These are phyloP conservation scores for Rhizopogon roseolus DNA, from an alignment of 768 basidiomycete species.

Conservation along the genomic window DNA sequence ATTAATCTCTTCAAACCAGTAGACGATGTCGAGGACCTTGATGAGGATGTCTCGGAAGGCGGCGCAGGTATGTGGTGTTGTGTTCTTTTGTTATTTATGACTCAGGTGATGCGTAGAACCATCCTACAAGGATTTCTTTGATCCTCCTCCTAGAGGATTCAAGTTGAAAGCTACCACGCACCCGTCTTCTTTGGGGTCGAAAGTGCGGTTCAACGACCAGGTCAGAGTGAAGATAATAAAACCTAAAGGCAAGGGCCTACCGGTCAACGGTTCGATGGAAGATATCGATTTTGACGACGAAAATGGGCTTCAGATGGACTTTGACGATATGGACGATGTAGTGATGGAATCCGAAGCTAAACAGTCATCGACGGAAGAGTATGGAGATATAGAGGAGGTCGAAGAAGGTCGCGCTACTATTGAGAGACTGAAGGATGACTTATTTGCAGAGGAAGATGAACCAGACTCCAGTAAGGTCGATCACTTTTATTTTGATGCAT, in stretches of 20 bases:
- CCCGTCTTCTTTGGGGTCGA: slow-evolving; percentile 14
- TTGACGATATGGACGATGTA: slow-evolving; percentile 34
- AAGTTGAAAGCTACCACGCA: slow-evolving; percentile 14
- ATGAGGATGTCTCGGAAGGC: slow-evolving; percentile 43
- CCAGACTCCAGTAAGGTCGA: not conserved
- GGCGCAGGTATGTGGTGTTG: slow-evolving; percentile 32
- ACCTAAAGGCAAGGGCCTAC: slow-evolving; percentile 60
- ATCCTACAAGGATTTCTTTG: slow-evolving; percentile 81
- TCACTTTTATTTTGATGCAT: not conserved
- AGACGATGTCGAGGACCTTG: slow-evolving; percentile 35
- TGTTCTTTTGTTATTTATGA: not conserved
- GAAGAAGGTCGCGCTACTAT: slow-evolving; percentile 46
- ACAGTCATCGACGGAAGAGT: slow-evolving; percentile 16
- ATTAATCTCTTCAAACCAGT: slow-evolving; percentile 69
- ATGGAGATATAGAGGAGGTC: slow-evolving; percentile 18
- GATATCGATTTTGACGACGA: slow-evolving; percentile 32
- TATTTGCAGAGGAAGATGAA: slow-evolving; percentile 68
- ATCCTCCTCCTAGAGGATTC: slow-evolving; percentile 45
- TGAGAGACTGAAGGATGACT: slow-evolving; percentile 66
- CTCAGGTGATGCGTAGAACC: slow-evolving; percentile 37
- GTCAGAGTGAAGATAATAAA: slow-evolving; percentile 82
- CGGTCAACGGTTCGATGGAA: slow-evolving; percentile 36
- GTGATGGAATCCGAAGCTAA: slow-evolving; percentile 22
- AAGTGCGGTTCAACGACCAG: slow-evolving; percentile 76
- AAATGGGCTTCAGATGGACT: slow-evolving; percentile 28